These are phyloP conservation scores for Dichomitus squalens DNA, from an alignment of 1,284 basidiomycete genomes.

Conservation along the genomic window DNA sequence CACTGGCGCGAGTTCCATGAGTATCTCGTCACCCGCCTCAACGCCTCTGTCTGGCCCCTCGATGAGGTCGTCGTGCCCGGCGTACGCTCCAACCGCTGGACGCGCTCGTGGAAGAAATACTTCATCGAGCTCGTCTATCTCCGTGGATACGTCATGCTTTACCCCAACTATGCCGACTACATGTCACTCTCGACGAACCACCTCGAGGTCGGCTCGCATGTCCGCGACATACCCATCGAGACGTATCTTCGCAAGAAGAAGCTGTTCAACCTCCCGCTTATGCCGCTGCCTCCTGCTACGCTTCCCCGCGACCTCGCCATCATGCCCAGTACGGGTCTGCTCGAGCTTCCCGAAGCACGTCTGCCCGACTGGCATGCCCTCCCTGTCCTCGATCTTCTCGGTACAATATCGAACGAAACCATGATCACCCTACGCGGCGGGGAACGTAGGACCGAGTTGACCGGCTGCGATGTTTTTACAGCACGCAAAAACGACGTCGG, in stretches of 20 bases:
- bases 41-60: slow-evolving; percentile 40
- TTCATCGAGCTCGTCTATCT: slow-evolving; percentile 84
- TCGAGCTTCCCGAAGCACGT: slow-evolving; percentile 56
- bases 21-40: slow-evolving; percentile 70
- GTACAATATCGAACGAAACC: slow-evolving; percentile 49
- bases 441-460: slow-evolving; percentile 29
- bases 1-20: slow-evolving; percentile 84
- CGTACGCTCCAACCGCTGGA: slow-evolving; percentile 80
- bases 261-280: slow-evolving; percentile 69
- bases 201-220: slow-evolving; percentile 79
- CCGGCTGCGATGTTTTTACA: slow-evolving; percentile 18
- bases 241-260: slow-evolving; percentile 57
- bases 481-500: slow-evolving; percentile 32
- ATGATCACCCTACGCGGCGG: slow-evolving; percentile 43
- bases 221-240: slow-evolving; percentile 56
- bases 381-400: slow-evolving; percentile 73
- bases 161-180: slow-evolving; percentile 76
- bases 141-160: slow-evolving; percentile 83
- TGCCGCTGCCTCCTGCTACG: slow-evolving; percentile 43
- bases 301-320: slow-evolving; percentile 22
- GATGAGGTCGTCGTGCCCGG: slow-evolving; percentile 54
- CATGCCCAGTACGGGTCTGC: slow-evolving; percentile 39
- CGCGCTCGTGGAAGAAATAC: slow-evolving; percentile 83
- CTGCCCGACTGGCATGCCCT: slow-evolving; percentile 58
- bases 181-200: slow-evolving; percentile 83